A percentile compares a stretch with the other conserved stretches of the same genome.
These are phyloP conservation scores for Cytospora paraplurivora DNA, from an alignment of 2,329 filamentous ascomycete species.

Conservation along the genomic window DNA sequence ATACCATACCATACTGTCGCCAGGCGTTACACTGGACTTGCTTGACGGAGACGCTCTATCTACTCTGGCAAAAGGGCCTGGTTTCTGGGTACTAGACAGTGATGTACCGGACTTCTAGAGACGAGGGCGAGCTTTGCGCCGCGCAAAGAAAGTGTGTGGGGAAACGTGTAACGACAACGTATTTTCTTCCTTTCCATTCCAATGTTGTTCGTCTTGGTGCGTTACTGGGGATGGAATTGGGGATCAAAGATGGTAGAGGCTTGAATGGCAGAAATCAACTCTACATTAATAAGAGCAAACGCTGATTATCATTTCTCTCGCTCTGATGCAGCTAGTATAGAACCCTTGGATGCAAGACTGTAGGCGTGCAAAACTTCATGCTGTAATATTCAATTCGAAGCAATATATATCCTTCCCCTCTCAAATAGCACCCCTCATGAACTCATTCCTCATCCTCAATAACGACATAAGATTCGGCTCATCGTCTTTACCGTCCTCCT, in stretches of 20 bases:
- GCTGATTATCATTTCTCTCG: conserved; percentile 13
- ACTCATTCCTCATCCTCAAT: conserved; percentile 20
- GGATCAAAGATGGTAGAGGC: conserved; percentile 15
- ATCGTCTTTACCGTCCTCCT: neutral
- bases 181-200: conserved; percentile 16
- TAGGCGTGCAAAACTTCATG: neutral
- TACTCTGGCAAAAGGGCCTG: neutral
- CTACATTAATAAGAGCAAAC: conserved; percentile 24
- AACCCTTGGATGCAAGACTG: neutral
- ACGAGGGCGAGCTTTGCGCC: neutral
- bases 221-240: conserved; percentile 4
- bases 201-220: conserved; percentile 15
- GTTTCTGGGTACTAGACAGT: conserved; percentile 15
- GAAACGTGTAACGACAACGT: conserved; percentile 24
- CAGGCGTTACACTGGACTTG: neutral
- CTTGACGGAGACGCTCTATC: neutral
- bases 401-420: neutral
- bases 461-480: conserved; percentile 11
- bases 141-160: neutral
- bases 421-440: conserved; percentile 24
- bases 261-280: conserved; percentile 11
- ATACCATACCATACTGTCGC: neutral
- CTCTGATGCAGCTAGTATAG: neutral
- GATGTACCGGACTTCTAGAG: neutral
- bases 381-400: neutral